Evolutionary conservation across 257 asterid genomes (phyloP).

Genomic region (Rehmannia glutinosa): DNA sequence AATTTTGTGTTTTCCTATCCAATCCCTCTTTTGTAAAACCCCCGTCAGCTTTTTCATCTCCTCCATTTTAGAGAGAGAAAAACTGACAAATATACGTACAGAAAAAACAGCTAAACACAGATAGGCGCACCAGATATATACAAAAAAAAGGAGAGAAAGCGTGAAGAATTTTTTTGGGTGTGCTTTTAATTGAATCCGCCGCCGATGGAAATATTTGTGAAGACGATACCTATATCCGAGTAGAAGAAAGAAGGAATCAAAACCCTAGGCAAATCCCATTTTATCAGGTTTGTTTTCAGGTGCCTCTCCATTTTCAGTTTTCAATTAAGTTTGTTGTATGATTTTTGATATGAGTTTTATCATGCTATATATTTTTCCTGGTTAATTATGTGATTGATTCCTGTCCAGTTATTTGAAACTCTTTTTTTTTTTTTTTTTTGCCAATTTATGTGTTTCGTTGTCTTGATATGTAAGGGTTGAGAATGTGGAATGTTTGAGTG

Average conservation of each 20-base stretch:
- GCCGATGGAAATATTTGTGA: neutral
- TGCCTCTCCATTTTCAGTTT: constrained; percentile 12
- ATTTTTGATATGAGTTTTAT: constrained; percentile 2
- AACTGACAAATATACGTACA: constrained; percentile 8
- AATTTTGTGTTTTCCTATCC: constrained; percentile 13
- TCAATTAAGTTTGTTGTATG: neutral
- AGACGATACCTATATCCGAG: constrained; percentile 14
- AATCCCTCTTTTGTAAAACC: constrained; percentile 31
- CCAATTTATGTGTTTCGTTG: neutral
- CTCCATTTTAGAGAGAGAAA: constrained; percentile 23
- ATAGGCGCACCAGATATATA: constrained; percentile 5
- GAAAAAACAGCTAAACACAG: constrained; percentile 18
- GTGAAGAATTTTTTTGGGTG: neutral
- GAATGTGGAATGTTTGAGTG: constrained; percentile 14
- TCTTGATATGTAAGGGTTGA: constrained; percentile 2
- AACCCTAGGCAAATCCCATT: constrained; percentile 33
- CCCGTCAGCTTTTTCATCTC: constrained; percentile 30
- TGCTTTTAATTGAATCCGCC: constrained; percentile 20
- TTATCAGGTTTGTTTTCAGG: constrained; percentile 29
- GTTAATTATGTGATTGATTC: constrained; percentile 19
- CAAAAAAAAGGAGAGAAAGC: neutral
- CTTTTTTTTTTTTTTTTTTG: neutral
- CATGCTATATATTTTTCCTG: constrained; percentile 2
- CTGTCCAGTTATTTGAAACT: neutral
- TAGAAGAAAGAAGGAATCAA: constrained; percentile 23